Conservation (phyloP, 805 yeast species). For the Wickerhamomyces hampshirensis region DNA sequence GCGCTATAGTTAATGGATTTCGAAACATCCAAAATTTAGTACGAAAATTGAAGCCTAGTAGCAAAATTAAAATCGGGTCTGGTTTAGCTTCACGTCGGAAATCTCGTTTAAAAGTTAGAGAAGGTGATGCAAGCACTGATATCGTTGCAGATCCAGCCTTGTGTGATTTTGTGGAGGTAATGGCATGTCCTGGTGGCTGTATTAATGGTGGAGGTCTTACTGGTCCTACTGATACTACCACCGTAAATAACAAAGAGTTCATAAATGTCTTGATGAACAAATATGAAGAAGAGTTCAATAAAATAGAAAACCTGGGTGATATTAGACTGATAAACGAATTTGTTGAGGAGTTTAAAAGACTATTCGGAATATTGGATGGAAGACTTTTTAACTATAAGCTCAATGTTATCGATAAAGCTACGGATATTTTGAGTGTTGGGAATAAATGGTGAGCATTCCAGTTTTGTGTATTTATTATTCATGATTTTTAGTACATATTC, state of each 20-base stretch:
- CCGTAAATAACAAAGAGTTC: slow-evolving; percentile 14
- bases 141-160: slow-evolving; percentile 54
- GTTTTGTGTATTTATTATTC: too few relatives aligned
- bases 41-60: slow-evolving; percentile 49
- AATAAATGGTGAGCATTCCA: slow-evolving; percentile 53
- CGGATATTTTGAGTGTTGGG: slow-evolving; percentile 47
- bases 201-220: slow-evolving; percentile 93
- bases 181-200: slow-evolving; percentile 99
- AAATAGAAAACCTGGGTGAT: slow-evolving; percentile 31
- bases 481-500: neutral
- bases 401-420: slow-evolving; percentile 46
- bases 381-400: slow-evolving; percentile 44
- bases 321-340: slow-evolving; percentile 24
- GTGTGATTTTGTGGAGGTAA: slow-evolving; percentile 84
- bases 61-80: slow-evolving; percentile 22
- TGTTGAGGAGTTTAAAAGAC: slow-evolving; percentile 29
- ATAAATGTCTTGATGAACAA: neutral
- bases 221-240: slow-evolving; percentile 9
- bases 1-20: slow-evolving; percentile 83
- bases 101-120: slow-evolving; percentile 9
- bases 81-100: slow-evolving; percentile 24
- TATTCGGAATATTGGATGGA: slow-evolving; percentile 27
- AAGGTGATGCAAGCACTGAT: neutral
- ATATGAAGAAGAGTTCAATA: slow-evolving; percentile 23
- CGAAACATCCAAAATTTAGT: slow-evolving; percentile 92